These are phyloP conservation scores for Schizophyllum amplum DNA, from an alignment of 1,284 basidiomycete genomes.

Conservation along the genomic window DNA sequence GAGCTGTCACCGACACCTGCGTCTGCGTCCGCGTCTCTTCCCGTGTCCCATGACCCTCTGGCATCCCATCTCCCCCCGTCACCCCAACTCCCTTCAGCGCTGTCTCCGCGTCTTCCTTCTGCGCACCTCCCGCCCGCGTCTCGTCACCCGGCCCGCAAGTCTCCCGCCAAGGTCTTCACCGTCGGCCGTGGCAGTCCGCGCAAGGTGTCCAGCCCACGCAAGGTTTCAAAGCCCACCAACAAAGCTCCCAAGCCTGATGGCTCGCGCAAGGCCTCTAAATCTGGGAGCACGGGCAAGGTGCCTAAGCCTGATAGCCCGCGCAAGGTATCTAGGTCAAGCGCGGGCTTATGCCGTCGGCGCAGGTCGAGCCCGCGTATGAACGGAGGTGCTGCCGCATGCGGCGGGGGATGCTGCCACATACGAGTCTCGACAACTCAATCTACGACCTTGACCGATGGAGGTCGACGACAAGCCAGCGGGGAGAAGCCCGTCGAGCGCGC, in stretches of 20 bases:
- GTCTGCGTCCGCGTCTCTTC: no score
- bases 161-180: neutral
- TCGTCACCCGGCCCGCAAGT: neutral
- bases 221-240: neutral
- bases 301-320: constrained; percentile 21
- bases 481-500: constrained; percentile 18
- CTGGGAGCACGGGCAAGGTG: constrained; percentile 23
- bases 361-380: constrained; percentile 52
- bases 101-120: neutral
- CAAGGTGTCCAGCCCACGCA: neutral
- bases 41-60: no score
- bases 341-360: constrained; percentile 14
- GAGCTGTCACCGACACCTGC: constrained; percentile 43
- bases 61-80: neutral
- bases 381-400: constrained; percentile 50
- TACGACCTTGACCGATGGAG: no score
- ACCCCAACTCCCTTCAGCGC: neutral
- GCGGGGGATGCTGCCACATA: constrained; percentile 22
- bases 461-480: neutral
- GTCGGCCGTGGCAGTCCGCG: neutral
- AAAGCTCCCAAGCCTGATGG: neutral
- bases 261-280: neutral
- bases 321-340: constrained; percentile 18
- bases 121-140: neutral
- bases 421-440: no score